Conservation (phyloP, 2,329 filamentous ascomycete species). For the Alternaria solani region DNA sequence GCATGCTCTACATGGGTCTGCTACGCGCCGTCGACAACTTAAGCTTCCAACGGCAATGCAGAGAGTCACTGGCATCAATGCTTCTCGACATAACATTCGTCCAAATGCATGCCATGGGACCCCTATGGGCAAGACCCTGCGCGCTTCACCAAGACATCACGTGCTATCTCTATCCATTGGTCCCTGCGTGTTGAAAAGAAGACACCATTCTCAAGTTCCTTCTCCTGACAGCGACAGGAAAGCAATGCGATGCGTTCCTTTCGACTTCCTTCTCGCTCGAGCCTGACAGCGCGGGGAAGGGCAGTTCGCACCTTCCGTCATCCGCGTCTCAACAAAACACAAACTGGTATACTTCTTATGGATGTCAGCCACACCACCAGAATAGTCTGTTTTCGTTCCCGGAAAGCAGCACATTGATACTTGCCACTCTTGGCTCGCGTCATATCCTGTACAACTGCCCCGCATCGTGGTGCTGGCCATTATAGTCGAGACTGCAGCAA, state of each 20-base stretch:
- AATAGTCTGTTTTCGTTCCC: background rate
- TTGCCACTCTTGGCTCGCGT: constrained; percentile 6
- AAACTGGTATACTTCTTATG: background rate
- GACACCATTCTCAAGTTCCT: background rate
- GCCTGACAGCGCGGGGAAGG: constrained; percentile 6
- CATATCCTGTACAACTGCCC: background rate
- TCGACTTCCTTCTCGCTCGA: background rate
- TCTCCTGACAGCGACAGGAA: background rate
- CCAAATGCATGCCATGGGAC: background rate
- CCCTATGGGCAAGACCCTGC: background rate
- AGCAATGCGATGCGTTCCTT: constrained; percentile 4
- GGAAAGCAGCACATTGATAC: background rate
- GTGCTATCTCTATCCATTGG: background rate
- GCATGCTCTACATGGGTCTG: background rate
- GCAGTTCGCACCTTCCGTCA: constrained; percentile 16
- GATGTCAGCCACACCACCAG: background rate
- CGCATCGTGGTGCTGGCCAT: constrained; percentile 3
- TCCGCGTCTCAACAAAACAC: constrained; percentile 17
- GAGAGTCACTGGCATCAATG: background rate
- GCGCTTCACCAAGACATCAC: background rate
- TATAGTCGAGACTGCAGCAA: constrained; percentile 1
- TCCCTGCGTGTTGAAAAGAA: background rate
- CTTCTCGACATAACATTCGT: background rate
- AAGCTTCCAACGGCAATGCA: background rate
- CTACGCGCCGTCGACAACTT: background rate